A percentile compares a stretch with the other conserved stretches of the same genome.
phyloP scores from a whole-genome alignment of 2,329 filamentous ascomycete genomes.

The Colletotrichum sp. region DNA sequence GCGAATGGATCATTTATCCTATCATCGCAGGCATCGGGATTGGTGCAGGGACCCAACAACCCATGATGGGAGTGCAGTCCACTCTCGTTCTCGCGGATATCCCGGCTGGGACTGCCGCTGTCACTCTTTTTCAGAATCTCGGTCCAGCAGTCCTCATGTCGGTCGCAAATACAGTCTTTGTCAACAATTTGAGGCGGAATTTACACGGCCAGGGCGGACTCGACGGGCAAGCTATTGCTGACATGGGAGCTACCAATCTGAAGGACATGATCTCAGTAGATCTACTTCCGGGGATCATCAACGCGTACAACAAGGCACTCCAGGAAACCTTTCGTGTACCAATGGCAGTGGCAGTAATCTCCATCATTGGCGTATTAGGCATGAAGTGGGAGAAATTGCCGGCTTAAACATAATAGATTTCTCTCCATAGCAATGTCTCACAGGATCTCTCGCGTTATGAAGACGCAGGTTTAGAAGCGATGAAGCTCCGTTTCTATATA shows the following conservation, averaged over 20 bases:
- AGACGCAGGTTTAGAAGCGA: not conserved
- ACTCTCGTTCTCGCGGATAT: slow-evolving; percentile 22
- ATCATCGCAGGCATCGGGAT: slow-evolving; percentile 28
- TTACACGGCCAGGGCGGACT: slow-evolving; percentile 26
- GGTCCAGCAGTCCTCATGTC: slow-evolving; percentile 16
- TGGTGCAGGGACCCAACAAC: slow-evolving; percentile 30
- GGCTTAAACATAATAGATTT: not conserved
- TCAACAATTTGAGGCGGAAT: slow-evolving; percentile 28
- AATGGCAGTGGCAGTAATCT: slow-evolving; percentile 39
- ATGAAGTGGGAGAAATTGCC: slow-evolving; percentile 16
- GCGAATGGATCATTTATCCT: slow-evolving; percentile 27
- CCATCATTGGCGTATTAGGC: slow-evolving; percentile 1
- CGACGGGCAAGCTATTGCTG: slow-evolving; percentile 33
- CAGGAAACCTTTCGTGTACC: slow-evolving; percentile 66
- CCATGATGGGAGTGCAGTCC: slow-evolving; percentile 29
- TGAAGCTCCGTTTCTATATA: not conserved
- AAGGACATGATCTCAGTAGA: slow-evolving; percentile 51
- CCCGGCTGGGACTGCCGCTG: slow-evolving; percentile 14
- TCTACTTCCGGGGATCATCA: slow-evolving; percentile 57
- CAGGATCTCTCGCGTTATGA: not conserved
- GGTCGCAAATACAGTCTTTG: slow-evolving; percentile 15
- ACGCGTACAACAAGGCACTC: slow-evolving; percentile 67
- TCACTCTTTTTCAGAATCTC: slow-evolving; percentile 13
- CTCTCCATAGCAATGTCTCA: not conserved
- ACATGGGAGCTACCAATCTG: slow-evolving; percentile 60